Conservation (phyloP, 2,329 filamentous ascomycete species). For the Curvularia verruculosa region DNA sequence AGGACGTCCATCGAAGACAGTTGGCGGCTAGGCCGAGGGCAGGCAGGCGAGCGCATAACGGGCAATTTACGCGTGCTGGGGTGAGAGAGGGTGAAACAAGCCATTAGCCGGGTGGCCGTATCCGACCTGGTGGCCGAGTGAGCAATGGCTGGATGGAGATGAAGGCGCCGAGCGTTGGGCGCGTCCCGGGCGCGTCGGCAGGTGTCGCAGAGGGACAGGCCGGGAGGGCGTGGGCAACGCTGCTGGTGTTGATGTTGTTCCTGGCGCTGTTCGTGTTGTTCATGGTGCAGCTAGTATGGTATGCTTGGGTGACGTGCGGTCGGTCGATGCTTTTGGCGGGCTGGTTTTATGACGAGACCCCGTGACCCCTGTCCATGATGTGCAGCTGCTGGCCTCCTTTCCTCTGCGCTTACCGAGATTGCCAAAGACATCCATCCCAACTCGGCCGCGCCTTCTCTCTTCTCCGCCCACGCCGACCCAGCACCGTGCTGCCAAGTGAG, state of each 20-base stretch:
- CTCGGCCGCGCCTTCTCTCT: conserved; percentile 39
- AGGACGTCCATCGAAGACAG: too few relatives aligned
- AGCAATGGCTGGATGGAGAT: not conserved
- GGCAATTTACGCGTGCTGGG: conserved; percentile 38
- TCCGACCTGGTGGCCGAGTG: conserved; percentile 3
- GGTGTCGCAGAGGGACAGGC: too few relatives aligned
- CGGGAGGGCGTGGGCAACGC: too few relatives aligned
- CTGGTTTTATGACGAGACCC: conserved; percentile 19
- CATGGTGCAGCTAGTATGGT: too few relatives aligned
- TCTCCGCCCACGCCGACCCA: conserved; percentile 38
- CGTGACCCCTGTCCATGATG: conserved; percentile 22
- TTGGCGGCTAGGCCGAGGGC: not conserved
- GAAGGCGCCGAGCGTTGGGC: conserved; percentile 1
- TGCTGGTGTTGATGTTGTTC: too few relatives aligned
- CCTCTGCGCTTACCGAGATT: conserved; percentile 24
- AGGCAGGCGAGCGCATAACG: conserved; percentile 28
- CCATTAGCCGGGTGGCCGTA: conserved; percentile 8
- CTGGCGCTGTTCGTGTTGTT: too few relatives aligned
- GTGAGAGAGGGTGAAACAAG: conserved; percentile 34
- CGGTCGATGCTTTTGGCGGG: conserved; percentile 16
- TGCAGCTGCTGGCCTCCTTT: conserved; percentile 26
- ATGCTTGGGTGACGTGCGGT: too few relatives aligned
- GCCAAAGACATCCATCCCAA: conserved; percentile 13
- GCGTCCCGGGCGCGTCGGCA: not conserved
- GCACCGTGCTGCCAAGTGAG: not conserved